Percentiles rank a stretch among this genome's conserved stretches.
Evolutionary conservation across 2,329 filamentous ascomycete species (phyloP).

Genomic region (Aphanocladium album): DNA sequence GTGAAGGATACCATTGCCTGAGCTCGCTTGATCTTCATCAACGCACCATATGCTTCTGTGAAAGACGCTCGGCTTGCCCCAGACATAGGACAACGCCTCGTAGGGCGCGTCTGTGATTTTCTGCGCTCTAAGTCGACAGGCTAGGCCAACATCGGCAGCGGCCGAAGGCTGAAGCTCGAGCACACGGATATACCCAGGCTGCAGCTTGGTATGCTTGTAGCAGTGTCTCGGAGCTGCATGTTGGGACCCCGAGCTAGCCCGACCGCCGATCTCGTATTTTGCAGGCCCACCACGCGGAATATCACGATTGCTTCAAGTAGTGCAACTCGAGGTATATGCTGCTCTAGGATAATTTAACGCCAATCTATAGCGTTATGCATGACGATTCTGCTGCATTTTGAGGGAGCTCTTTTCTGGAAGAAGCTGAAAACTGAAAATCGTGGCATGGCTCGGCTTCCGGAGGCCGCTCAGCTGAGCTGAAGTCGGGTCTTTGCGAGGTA

Average conservation of each 20-base stretch:
- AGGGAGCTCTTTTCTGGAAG: background rate
- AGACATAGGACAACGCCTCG: conserved; percentile 14
- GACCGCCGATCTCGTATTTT: background rate
- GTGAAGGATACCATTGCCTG: background rate
- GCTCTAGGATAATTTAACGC: background rate
- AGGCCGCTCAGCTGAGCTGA: conserved; percentile 8
- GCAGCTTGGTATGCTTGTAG: conserved; percentile 2
- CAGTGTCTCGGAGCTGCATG: background rate
- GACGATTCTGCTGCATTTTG: too few species aligned
- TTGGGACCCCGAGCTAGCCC: background rate
- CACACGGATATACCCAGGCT: conserved; percentile 1
- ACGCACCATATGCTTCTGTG: conserved; percentile 4
- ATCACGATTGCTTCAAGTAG: background rate
- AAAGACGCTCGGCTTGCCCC: conserved; percentile 5
- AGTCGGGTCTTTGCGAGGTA: background rate
- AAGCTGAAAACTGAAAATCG: background rate
- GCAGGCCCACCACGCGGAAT: background rate
- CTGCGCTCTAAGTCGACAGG: conserved; percentile 5
- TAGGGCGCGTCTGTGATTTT: conserved; percentile 9
- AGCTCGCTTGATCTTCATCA: background rate
- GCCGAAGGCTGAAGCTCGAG: conserved; percentile 6
- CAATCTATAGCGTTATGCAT: background rate
- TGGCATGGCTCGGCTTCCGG: background rate
- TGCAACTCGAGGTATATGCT: background rate
- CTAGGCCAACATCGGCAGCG: background rate